Base-by-base conservation (phyloP, 208 protist species). In the Trypanosomatidae sp. region DNA sequence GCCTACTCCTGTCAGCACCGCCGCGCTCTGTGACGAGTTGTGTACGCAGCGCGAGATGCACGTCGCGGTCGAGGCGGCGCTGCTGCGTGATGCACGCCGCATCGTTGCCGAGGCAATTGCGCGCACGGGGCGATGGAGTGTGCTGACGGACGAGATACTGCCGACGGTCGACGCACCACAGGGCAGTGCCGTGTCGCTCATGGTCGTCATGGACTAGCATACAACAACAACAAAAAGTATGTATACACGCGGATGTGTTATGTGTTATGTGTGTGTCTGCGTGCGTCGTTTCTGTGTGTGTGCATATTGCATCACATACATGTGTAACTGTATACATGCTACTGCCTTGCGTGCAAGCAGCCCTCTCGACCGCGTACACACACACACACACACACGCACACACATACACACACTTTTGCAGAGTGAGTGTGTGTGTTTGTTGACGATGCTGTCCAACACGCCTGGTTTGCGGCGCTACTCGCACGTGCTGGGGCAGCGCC, bases 131-230 rank as follows among this genome's bases (percentile, higher is more conserved):
- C 61, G 78, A 10, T 79, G 72, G 59, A 72, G 78, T 33, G 67
- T 62, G 35, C 59, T 88, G 24, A 77, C 59, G 16, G 78, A 80
- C 24, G 72, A 88, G 49, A 62, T 88, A 41, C 57, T 83, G 41
- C 78, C 78, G 0, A 56, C 72, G 2, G 69, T 71, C 44, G 77
- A 87, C 49, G 53, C 51, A 19, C 50, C 59, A 7, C 70, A 78
- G 50, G 78, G 66, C 33, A 69, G 62, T 43, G 69, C 70, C 30
- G 59, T 76, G 15, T 71, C 72, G 7, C 56, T 83, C 16, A 51
- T 80, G 38, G 55, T 86, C 3, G 57, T 60, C 27, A 59, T 86
- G 5, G 60, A 76, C 40, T 77, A 46, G 58, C 4, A 8, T 2
- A 19, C 23, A 25, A n/a, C 8, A 19, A 22, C 15, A 32, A 24